Percentiles rank a stretch among this genome's conserved stretches.
These are phyloP conservation scores for Metschnikowia shivogae DNA, from an alignment of 805 yeast genomes.

Conservation along the genomic window DNA sequence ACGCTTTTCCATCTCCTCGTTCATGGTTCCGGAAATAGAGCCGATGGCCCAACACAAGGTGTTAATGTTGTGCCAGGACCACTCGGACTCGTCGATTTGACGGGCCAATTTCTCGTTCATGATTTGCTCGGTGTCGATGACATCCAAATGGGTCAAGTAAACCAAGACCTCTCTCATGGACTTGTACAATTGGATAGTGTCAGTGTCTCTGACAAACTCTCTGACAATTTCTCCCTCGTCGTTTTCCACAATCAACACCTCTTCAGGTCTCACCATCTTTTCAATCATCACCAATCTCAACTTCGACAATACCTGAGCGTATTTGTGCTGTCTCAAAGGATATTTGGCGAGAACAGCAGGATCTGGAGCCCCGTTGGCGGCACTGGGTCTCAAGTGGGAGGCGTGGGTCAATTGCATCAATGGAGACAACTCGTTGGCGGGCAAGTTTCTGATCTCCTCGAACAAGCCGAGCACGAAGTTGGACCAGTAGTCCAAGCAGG, in stretches of 20 bases:
- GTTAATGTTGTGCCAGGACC: slow-evolving; percentile 99
- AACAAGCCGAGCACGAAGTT: slow-evolving; percentile 77
- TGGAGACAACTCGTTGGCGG: slow-evolving; percentile 68
- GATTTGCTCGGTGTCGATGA: slow-evolving; percentile 86
- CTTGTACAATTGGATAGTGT: slow-evolving; percentile 92
- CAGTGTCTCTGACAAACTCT: slow-evolving; percentile 94
- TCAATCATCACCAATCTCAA: slow-evolving; percentile 92
- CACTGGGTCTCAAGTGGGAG: slow-evolving; percentile 36
- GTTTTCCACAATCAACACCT: slow-evolving; percentile 92
- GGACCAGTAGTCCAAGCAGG: slow-evolving; percentile 93
- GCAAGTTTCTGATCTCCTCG: slow-evolving; percentile 79
- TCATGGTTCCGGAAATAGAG: slow-evolving; percentile 97
- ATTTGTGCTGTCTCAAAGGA: slow-evolving; percentile 83
- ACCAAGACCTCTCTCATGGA: slow-evolving; percentile 94
- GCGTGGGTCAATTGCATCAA: slow-evolving; percentile 61
- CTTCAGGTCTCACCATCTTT: slow-evolving; percentile 98
- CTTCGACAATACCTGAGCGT: slow-evolving; percentile 72
- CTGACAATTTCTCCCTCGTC: slow-evolving; percentile 99
- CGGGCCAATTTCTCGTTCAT: slow-evolving; percentile 88
- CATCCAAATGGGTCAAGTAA: slow-evolving; percentile 92
- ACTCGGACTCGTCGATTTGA: slow-evolving; percentile 93
- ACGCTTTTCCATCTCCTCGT: slow-evolving; percentile 93
- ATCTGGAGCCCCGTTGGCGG: slow-evolving; percentile 75
- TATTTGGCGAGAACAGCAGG: slow-evolving; percentile 72
- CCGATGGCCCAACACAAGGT: slow-evolving; percentile 99